A percentile compares a stretch with the other conserved stretches of the same genome.
Conservation (phyloP, 2,329 filamentous ascomycete species). For the Xylaria sp. region DNA sequence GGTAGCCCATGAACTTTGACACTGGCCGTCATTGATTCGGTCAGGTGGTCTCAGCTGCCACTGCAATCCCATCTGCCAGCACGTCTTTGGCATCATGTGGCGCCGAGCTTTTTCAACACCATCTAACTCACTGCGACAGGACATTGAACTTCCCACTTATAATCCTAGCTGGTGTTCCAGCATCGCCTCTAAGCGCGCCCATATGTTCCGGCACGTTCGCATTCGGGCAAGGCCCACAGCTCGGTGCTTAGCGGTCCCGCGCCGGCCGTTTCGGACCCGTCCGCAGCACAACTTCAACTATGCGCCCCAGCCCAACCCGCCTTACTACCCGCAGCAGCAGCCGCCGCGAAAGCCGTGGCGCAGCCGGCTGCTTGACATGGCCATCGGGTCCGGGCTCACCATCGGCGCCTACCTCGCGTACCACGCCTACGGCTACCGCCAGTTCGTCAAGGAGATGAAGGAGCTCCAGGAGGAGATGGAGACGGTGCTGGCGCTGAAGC, state of each 20-base stretch:
- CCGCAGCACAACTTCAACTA: constrained; percentile 6
- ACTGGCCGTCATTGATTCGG: too few relatives aligned
- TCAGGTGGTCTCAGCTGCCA: neutral
- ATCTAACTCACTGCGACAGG: neutral
- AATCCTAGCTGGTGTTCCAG: neutral
- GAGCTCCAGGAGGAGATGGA: constrained; percentile 1
- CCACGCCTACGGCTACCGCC: constrained; percentile 1
- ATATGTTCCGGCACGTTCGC: constrained; percentile 4
- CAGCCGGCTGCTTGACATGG: constrained; percentile 17
- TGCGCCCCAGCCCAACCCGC: constrained; percentile 5
- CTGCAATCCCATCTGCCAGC: neutral
- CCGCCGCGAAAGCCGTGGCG: constrained; percentile 8
- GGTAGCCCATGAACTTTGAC: too few relatives aligned
- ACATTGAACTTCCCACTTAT: neutral
- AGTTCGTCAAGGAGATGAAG: constrained; percentile 1
- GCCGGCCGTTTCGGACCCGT: constrained; percentile 1
- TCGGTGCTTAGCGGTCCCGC: neutral
- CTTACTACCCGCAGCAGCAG: constrained; percentile 6
- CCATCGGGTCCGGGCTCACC: constrained; percentile 12
- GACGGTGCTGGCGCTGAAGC: neutral
- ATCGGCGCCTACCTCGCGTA: constrained; percentile 6
- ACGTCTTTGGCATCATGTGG: neutral
- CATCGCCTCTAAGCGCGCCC: neutral
- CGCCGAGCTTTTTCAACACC: neutral
- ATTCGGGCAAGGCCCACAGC: neutral